These are phyloP conservation scores for Phialophora macrospora DNA, from an alignment of 2,329 filamentous ascomycete genomes.

Conservation along the genomic window DNA sequence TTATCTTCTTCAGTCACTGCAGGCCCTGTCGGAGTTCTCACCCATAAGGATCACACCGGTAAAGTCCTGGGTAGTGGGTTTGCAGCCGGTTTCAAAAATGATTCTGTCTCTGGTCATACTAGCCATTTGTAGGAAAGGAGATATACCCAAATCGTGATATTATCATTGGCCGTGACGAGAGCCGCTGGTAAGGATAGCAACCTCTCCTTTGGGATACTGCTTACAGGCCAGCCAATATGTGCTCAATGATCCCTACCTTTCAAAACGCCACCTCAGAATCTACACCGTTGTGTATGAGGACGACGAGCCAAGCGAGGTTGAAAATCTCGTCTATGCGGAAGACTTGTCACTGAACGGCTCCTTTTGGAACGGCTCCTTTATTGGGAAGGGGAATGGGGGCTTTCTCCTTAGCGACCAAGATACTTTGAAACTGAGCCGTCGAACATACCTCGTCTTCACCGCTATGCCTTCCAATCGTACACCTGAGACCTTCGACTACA, in stretches of 20 bases:
- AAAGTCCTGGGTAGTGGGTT: conserved; percentile 32
- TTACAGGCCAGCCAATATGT: conserved; percentile 43
- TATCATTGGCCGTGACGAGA: conserved; percentile 45
- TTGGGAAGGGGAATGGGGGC: conserved; percentile 44
- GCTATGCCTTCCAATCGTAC: conserved; percentile 19
- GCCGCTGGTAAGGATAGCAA: conserved; percentile 42
- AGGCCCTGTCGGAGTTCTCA: conserved; percentile 25
- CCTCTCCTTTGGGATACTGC: conserved; percentile 22
- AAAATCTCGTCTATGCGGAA: conserved; percentile 51
- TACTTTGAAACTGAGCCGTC: conserved; percentile 42
- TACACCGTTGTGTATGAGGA: conserved; percentile 52
- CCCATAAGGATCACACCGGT: conserved; percentile 28
- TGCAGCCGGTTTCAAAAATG: neutral
- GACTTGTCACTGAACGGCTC: conserved; percentile 51
- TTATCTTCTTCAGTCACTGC: conserved; percentile 15
- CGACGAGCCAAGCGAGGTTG: conserved; percentile 45
- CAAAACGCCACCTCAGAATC: conserved; percentile 50
- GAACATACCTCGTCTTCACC: conserved; percentile 38
- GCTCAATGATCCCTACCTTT: conserved; percentile 46
- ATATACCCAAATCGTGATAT: conserved; percentile 45
- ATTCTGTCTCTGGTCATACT: conserved; percentile 28
- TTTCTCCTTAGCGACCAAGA: conserved; percentile 50
- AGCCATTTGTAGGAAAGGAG: conserved; percentile 31
- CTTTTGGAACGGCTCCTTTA: conserved; percentile 47
- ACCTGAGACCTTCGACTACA: conserved; percentile 36